These are phyloP conservation scores for Kwoniella sp. DNA, from an alignment of 768 basidiomycete species.

Conservation along the genomic window DNA sequence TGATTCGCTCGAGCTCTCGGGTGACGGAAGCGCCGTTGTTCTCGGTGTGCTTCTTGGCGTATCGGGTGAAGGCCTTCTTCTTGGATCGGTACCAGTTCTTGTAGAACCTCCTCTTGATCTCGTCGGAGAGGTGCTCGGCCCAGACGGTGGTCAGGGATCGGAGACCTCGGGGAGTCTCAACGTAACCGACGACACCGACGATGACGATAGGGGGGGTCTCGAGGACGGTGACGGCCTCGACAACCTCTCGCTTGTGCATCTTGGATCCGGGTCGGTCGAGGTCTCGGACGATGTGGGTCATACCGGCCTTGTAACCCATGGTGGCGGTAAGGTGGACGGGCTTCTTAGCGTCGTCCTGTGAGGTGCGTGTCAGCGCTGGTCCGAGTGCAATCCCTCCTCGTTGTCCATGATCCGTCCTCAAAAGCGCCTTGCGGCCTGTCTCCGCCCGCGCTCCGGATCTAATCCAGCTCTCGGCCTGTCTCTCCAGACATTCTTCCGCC, in stretches of 20 bases:
- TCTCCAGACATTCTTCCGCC: slow-evolving; percentile 3
- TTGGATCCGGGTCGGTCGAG: slow-evolving; percentile 99
- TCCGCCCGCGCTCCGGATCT: slow-evolving; percentile 1
- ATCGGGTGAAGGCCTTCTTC: slow-evolving; percentile 99
- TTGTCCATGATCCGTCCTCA: neutral
- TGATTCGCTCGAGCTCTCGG: slow-evolving; percentile 97
- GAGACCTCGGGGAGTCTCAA: slow-evolving; percentile 98
- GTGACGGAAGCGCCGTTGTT: slow-evolving; percentile 84
- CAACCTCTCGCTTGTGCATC: slow-evolving; percentile 99
- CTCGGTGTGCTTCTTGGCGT: slow-evolving; percentile 98
- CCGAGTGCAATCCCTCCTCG: slow-evolving; percentile 1
- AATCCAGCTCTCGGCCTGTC: neutral
- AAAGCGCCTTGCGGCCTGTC: slow-evolving; percentile 1
- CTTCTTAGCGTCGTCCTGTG: slow-evolving; percentile 97
- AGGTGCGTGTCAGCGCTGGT: neutral
- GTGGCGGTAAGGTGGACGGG: slow-evolving; percentile 96
- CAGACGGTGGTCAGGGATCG: slow-evolving; percentile 95
- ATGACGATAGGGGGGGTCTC: slow-evolving; percentile 96
- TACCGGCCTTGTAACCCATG: slow-evolving; percentile 99
- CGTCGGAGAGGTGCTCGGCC: slow-evolving; percentile 97
- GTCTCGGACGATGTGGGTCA: slow-evolving; percentile 99
- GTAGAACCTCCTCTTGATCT: slow-evolving; percentile 98
- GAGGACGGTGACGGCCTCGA: slow-evolving; percentile 91
- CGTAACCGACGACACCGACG: slow-evolving; percentile 97
- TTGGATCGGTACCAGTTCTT: slow-evolving; percentile 98